These are phyloP conservation scores for Ophiocordyceps sinensis DNA, from an alignment of 2,329 filamentous ascomycete species.

Conservation along the genomic window DNA sequence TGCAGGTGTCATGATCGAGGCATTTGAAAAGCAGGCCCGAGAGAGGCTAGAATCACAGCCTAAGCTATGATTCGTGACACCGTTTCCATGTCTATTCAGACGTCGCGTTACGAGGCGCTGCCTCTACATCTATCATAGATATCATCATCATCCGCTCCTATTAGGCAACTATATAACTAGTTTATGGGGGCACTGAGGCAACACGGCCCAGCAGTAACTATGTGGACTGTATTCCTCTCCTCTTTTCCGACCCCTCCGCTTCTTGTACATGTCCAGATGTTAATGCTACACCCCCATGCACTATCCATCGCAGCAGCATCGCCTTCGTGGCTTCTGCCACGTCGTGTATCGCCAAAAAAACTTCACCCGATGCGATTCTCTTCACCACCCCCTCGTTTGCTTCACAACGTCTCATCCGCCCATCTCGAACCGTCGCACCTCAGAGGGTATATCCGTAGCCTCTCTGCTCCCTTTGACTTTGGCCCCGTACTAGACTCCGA, in stretches of 20 bases:
- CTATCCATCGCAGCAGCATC: no score
- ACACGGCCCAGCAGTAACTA: no score
- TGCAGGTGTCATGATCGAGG: constrained; percentile 77
- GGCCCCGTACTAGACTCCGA: constrained; percentile 11
- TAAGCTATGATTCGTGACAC: not conserved
- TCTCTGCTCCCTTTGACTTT: constrained; percentile 8
- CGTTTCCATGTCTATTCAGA: not conserved
- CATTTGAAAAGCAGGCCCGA: constrained; percentile 72
- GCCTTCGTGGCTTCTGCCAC: not conserved
- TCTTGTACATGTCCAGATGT: no score
- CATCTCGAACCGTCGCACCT: not conserved
- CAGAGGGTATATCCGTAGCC: constrained; percentile 4
- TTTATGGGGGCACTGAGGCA: no score
- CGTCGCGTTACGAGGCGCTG: not conserved
- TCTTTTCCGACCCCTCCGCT: no score
- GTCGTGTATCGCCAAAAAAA: no score
- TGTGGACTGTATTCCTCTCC: no score
- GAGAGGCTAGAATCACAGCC: constrained; percentile 17
- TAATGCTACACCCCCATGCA: no score
- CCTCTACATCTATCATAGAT: not conserved
- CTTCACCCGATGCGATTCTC: not conserved
- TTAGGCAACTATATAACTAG: no score
- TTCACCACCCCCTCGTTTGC: constrained; percentile 5
- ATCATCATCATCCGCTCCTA: no score
- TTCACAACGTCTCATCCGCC: not conserved